Conservation (phyloP, 2,329 filamentous ascomycete genomes). For the Thelonectria discophora region DNA sequence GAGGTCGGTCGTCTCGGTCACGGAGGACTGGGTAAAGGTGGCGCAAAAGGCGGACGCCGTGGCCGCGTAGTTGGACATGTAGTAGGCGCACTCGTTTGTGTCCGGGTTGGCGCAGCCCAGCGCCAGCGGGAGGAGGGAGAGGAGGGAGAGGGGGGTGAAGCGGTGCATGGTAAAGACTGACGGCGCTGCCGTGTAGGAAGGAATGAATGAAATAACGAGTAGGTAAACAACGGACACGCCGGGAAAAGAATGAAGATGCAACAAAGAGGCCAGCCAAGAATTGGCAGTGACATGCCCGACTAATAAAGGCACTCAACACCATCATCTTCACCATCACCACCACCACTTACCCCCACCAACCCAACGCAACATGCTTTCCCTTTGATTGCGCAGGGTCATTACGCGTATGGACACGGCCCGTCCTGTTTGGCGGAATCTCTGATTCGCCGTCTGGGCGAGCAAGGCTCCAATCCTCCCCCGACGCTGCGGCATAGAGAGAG, state of each 20-base stretch:
- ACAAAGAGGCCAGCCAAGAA: not conserved
- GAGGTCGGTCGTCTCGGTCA: slow-evolving; percentile 41
- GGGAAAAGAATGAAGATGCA: slow-evolving; percentile 8
- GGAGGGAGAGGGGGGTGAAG: slow-evolving; percentile 35
- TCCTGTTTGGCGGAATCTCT: slow-evolving; percentile 32
- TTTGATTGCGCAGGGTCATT: slow-evolving; percentile 29
- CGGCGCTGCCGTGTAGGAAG: slow-evolving; percentile 30
- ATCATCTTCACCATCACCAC: too few relatives aligned
- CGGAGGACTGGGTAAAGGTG: slow-evolving; percentile 27
- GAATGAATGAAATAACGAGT: slow-evolving; percentile 17
- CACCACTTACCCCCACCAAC: too few relatives aligned
- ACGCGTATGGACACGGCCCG: slow-evolving; percentile 1
- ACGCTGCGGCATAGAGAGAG: not conserved
- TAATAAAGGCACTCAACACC: not conserved
- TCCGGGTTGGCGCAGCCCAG: slow-evolving; percentile 36
- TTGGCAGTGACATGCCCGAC: not conserved
- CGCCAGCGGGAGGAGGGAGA: slow-evolving; percentile 36
- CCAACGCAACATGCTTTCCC: not conserved
- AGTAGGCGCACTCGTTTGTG: slow-evolving; percentile 35
- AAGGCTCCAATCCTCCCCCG: not conserved
- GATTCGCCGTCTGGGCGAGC: slow-evolving; percentile 34
- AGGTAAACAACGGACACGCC: slow-evolving; percentile 7
- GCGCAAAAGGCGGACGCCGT: slow-evolving; percentile 30
- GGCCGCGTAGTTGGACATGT: slow-evolving; percentile 29
- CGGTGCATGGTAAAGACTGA: slow-evolving; percentile 32